Evolutionary conservation across 2,329 filamentous ascomycete species (phyloP), one percentile per base, ranked within the genome.

Genomic region (Neocatenulostroma microsporum): DNA sequence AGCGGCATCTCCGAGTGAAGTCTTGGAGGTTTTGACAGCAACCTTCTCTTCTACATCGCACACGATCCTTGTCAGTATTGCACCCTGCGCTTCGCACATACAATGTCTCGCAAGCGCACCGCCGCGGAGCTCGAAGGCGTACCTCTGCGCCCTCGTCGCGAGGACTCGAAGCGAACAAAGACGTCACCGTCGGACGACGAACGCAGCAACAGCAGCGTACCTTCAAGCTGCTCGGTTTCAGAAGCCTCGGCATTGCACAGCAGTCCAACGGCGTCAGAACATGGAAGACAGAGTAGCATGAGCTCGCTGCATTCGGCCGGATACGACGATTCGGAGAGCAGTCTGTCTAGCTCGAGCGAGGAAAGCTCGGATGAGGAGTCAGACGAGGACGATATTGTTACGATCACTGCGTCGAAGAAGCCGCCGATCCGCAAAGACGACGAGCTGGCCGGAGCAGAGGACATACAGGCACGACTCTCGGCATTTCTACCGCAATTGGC

Each of bases 401-500:
- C 40, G 4, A 14, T 48, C 3, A 42, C 40, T 12, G 44, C 39
- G 8, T 37, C 45, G 2, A 33, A 41, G 21, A 50, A 44, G 35
- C 50, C 34, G 3, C 40, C 40, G 4, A 21, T 48, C 3, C 40
- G 38, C 12, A 38, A 40, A 11, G 30, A 38, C 14, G 44, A 41
- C 30, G 46, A 45, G 5, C 21, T 37, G 3, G 48, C 49, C 18
- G 23, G 37, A 10, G 35, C 49, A 7, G 29, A 43, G n/a, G 48
- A 52, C 20, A 41, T 59, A 8, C 42, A 47, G 19, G 41, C 46
- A 5, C 46, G 50, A 21, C 37, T 60, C 9, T 44, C 50, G 10
- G 41, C 53, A 5, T 55, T 61, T 23, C 39, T 61, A 23, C 57
- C 55, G 9, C 51, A 51, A 32, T 20, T 61, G 17, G 50, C 46